These are phyloP conservation scores for Lenwebbia sp. DNA, from an alignment of 345 rosid species.

Conservation along the genomic window DNA sequence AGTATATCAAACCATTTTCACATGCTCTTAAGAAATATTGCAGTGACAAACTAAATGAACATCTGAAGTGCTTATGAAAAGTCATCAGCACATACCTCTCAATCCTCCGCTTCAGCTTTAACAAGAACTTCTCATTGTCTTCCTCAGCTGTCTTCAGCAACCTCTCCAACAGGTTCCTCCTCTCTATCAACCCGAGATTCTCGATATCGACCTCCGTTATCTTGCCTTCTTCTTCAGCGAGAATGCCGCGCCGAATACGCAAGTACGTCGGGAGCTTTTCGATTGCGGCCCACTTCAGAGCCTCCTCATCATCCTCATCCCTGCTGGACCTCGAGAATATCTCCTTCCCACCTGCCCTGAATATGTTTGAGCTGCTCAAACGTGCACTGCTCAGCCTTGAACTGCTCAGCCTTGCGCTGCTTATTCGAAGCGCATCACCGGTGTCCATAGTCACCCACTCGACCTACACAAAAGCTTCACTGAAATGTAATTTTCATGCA, in stretches of 20 bases:
- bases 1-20: background rate
- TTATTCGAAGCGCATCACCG: conserved; percentile 12
- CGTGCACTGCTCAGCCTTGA: conserved; percentile 25
- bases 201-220: conserved; percentile 50
- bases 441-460: conserved; percentile 13
- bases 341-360: conserved; percentile 29
- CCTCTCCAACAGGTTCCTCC: conserved; percentile 60
- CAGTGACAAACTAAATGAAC: background rate
- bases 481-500: background rate
- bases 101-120: conserved; percentile 69
- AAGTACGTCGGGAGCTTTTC: conserved; percentile 76
- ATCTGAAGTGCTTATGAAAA: background rate
- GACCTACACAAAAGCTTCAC: background rate
- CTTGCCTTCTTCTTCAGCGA: conserved; percentile 35
- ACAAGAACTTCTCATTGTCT: conserved; percentile 76
- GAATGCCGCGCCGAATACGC: conserved; percentile 61
- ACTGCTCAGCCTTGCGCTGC: conserved; percentile 31
- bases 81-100: conserved; percentile 31
- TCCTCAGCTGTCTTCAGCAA: conserved; percentile 60
- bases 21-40: background rate
- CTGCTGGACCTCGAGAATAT: conserved; percentile 36
- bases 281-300: conserved; percentile 82
- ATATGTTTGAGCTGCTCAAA: conserved; percentile 30
- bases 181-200: conserved; percentile 63
- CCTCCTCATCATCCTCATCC: conserved; percentile 65